Evolutionary conservation across 306 rosid species (phyloP), one percentile per base, ranked within the genome.

Genomic region (Pyrus betulifolia): DNA sequence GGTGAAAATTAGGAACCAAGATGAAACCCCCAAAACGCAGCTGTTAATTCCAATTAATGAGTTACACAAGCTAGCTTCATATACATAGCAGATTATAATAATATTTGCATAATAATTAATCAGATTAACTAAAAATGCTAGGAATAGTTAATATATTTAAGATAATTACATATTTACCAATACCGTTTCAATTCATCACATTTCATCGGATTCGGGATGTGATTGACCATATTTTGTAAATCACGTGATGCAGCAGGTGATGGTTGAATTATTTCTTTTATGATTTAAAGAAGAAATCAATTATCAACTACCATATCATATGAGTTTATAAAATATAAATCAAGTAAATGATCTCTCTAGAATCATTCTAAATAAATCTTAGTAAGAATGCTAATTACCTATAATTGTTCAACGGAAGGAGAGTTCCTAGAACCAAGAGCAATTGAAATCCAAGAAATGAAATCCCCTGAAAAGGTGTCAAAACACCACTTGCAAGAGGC

Each of bases 401-500:
- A 83, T 81, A 94, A 85, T 86, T 85, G 68, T 91, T 90, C 71
- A 94, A 78, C 69, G 89, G 97, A 31, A 90, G 93, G 66, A 89
- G 97, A 89, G 90, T 85, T 30, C 91, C 94, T 79, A 94, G 95
- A 77, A 95, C 97, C 89, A 91, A 81, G 80, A 85, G 82, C 79
- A 94, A 83, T 81, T 94, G 98, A 81, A 89, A 88, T 77, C 96
- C 97, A 74, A 94, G 95, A 81, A 94, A 92, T 77, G 85, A 78
- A 77, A 94, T 83, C 51, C 98, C 96, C 79, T 92, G 88, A 85
- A 90, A 89, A 40, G 91, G 98, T 69, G 98, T 90, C 84, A 94
- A 75, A 81, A 81, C 82, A 81, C 97, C 91, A 88, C 98, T 89
- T 72, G 98, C 97, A 67, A 94, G 81, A 57, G 98, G 98, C 78